Percentiles rank a stretch among this genome's conserved stretches.
These are phyloP conservation scores for Thymus mandschuricus DNA, from an alignment of 257 asterid species.

Conservation along the genomic window DNA sequence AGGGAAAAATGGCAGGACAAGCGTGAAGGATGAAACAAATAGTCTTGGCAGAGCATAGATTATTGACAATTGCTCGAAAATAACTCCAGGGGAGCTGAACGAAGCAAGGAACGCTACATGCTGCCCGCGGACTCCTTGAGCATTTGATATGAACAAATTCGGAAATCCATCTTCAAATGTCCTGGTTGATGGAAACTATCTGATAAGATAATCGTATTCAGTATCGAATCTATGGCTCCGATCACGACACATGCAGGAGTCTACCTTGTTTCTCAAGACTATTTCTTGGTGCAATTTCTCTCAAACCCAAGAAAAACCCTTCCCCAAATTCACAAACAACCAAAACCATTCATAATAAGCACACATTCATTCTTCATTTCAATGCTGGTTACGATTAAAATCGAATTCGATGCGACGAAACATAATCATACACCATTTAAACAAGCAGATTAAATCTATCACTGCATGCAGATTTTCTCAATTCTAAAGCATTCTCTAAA, in stretches of 20 bases:
- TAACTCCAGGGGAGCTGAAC: conserved; percentile 95
- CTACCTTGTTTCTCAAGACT: not conserved
- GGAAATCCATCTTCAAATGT: conserved; percentile 98
- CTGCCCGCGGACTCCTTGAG: conserved; percentile 96
- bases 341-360: not conserved
- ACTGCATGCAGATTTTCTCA: not conserved
- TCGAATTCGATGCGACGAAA: not conserved
- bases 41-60: conserved; percentile 92
- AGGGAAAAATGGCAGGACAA: conserved; percentile 96
- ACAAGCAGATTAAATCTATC: not conserved
- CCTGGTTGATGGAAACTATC: conserved; percentile 51
- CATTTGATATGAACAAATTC: conserved; percentile 89
- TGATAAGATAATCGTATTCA: conserved; percentile 23
- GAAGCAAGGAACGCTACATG: conserved; percentile 98
- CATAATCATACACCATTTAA: not conserved
- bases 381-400: not conserved
- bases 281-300: not conserved
- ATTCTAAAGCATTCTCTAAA: not conserved
- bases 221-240: conserved; percentile 16
- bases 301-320: not conserved
- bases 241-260: not conserved
- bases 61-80: conserved; percentile 88
- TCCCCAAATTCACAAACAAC: not conserved
- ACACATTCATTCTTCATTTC: not conserved
- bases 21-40: conserved; percentile 92